Conservation (phyloP, 2,329 filamentous ascomycete genomes). For the Xylariaceae sp. region DNA sequence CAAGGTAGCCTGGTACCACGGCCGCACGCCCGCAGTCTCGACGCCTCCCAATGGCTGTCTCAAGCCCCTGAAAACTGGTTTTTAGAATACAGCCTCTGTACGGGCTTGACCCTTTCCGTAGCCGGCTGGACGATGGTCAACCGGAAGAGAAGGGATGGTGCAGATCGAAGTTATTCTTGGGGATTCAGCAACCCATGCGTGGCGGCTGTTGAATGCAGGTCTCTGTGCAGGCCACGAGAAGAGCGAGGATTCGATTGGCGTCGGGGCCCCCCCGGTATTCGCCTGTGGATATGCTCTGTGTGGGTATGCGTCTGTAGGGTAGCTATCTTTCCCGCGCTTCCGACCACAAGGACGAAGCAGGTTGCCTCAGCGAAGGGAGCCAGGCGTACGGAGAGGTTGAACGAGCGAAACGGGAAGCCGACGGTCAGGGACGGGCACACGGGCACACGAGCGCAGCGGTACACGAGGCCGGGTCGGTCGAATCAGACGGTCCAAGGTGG, state of each 20-base stretch:
- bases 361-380: constrained; percentile 4
- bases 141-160: constrained; percentile 16
- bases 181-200: constrained; percentile 19
- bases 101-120: constrained; percentile 17
- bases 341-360: constrained; percentile 9
- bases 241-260: constrained; percentile 16
- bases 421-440: constrained; percentile 14
- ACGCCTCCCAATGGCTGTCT: constrained; percentile 19
- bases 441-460: constrained; percentile 6
- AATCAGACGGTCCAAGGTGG: constrained; percentile 14
- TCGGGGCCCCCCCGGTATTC: constrained; percentile 13
- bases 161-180: constrained; percentile 20
- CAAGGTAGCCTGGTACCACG: constrained; percentile 21
- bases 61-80: constrained; percentile 19
- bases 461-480: constrained; percentile 11
- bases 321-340: constrained; percentile 8
- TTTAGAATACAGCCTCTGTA: constrained; percentile 10
- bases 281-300: background rate
- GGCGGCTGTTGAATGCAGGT: constrained; percentile 16
- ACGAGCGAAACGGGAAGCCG: constrained; percentile 20
- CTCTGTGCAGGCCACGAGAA: too few relatives aligned
- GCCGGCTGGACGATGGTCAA: constrained; percentile 12
- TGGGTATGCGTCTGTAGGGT: constrained; percentile 5
- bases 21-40: constrained; percentile 16
- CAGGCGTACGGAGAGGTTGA: constrained; percentile 14